Base-by-base conservation (phyloP, 129 eudicot species). In the Lactuca saligna region DNA sequence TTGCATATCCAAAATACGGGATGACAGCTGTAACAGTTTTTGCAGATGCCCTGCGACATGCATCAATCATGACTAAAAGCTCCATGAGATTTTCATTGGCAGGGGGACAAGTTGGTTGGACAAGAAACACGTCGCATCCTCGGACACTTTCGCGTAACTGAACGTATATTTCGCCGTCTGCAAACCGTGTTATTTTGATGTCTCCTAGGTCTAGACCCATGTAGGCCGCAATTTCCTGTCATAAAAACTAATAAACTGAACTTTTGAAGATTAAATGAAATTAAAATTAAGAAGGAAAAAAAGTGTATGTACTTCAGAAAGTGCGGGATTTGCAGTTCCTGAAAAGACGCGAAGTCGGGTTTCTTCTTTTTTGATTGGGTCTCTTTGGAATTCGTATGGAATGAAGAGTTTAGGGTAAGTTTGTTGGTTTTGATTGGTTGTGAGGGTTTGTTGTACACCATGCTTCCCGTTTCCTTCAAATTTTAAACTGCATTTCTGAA, bases 11-110 rank as follows among this genome's bases (percentile, higher is more conserved):
- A 62, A 93, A 93, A 70, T 93, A 93, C 5, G 99, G 99, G 59
- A 93, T 87, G 33, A 93, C 98, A 14, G 98, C 98, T 70, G 98
- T 93, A 65, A 93, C 91, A 37, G 75, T 93, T 81, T 93, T 93
- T 65, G 99, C 99, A 59, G 99, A 93, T 54, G 99, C 99, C 67
- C 99, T 83, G 17, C 99, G 90, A 72, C 99, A 93, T 63, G 99
- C 99, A 82, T 93, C 99, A 66, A 93, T 89, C 97, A 93, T 93
- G 66, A 93, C 75, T 82, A 93, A 78, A 72, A 93, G 97, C 86
- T 93, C 99, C 96, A 93, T 87, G 17, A 93, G 88, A 79, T 93
- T 93, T 80, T 93, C 99, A 85, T 89, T 93, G 60, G 97, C 97
- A 42, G 99, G 97, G 63, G 99, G 97, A 33, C 92, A 81, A 25